phyloP scores from a whole-genome alignment of 2,329 filamentous ascomycete genomes.

The Cladorrhinum sp. region DNA sequence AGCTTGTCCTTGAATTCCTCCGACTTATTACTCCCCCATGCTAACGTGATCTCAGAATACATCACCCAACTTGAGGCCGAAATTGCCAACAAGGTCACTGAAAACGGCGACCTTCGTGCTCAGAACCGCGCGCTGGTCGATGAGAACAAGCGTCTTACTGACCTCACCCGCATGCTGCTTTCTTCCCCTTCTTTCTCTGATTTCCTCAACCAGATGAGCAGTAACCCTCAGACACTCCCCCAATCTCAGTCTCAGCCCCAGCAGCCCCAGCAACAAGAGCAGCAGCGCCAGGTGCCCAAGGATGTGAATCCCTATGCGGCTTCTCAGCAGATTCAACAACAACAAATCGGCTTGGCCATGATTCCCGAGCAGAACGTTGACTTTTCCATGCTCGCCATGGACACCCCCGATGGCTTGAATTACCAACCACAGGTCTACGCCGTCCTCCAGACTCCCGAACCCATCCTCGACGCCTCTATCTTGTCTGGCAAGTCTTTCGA shows the following conservation, averaged over 20 bases:
- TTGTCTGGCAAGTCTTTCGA: slow-evolving; percentile 70
- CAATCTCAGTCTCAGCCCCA: slow-evolving; percentile 19
- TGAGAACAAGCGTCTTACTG: slow-evolving; percentile 77
- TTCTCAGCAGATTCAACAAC: slow-evolving; percentile 54
- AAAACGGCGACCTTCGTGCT: slow-evolving; percentile 74
- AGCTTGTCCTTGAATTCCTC: slow-evolving; percentile 33
- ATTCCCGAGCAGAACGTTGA: slow-evolving; percentile 77
- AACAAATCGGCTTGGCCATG: slow-evolving; percentile 77
- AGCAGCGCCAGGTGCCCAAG: slow-evolving; percentile 54
- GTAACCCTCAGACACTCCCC: slow-evolving; percentile 50
- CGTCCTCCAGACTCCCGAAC: slow-evolving; percentile 39
- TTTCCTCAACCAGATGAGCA: slow-evolving; percentile 70
- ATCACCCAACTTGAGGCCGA: slow-evolving; percentile 91
- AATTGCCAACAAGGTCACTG: slow-evolving; percentile 77
- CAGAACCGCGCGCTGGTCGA: slow-evolving; percentile 81
- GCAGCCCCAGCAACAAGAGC: slow-evolving; percentile 9
- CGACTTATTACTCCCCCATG: slow-evolving; percentile 8
- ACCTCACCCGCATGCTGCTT: slow-evolving; percentile 77
- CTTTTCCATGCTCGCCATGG: slow-evolving; percentile 66
- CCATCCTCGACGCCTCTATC: slow-evolving; percentile 54
- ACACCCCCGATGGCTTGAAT: slow-evolving; percentile 47
- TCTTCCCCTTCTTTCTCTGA: slow-evolving; percentile 78
- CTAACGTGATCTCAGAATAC: slow-evolving; percentile 76
- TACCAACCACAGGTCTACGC: slow-evolving; percentile 72
- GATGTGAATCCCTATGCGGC: slow-evolving; percentile 62